Percentiles rank a stretch among this genome's conserved stretches.
These are phyloP conservation scores for Paratrypanosoma confusum DNA, from an alignment of 208 protist species.

Conservation along the genomic window DNA sequence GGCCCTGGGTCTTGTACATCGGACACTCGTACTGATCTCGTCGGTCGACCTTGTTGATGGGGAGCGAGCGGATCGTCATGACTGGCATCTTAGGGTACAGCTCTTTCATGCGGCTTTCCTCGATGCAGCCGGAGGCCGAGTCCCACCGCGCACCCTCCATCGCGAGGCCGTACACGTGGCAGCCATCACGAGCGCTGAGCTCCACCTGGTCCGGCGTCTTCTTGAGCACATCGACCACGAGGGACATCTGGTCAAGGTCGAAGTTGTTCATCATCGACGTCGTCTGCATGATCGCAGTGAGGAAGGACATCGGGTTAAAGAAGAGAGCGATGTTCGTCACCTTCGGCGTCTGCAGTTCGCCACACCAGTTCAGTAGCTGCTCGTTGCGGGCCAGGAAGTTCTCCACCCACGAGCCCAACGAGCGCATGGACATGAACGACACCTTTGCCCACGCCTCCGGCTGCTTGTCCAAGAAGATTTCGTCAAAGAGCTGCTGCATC, in stretches of 20 bases:
- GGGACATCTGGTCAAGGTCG: constrained; percentile 94
- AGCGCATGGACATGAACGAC: constrained; percentile 94
- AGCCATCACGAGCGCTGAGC: constrained; percentile 92
- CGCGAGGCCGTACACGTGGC: constrained; percentile 94
- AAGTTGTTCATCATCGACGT: constrained; percentile 96
- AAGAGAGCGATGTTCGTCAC: constrained; percentile 92
- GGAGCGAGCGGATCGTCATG: constrained; percentile 88
- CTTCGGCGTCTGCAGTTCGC: constrained; percentile 88
- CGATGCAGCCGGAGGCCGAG: constrained; percentile 64
- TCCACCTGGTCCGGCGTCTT: constrained; percentile 93
- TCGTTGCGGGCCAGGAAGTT: constrained; percentile 92
- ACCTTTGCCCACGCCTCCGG: constrained; percentile 91
- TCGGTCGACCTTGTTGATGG: constrained; percentile 86
- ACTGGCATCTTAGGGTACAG: constrained; percentile 92
- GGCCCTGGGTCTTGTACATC: constrained; percentile 94
- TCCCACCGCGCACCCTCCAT: constrained; percentile 98
- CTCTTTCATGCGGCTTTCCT: constrained; percentile 92
- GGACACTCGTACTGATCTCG: constrained; percentile 96
- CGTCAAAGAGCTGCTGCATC: constrained; percentile 90
- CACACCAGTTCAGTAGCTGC: constrained; percentile 91
- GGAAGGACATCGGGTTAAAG: constrained; percentile 99
- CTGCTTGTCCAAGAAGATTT: constrained; percentile 89
- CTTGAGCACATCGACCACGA: constrained; percentile 93
- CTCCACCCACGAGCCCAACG: constrained; percentile 92
- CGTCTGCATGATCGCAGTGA: constrained; percentile 98